A percentile compares a stretch with the other conserved stretches of the same genome.
phyloP scores from a whole-genome alignment of 345 rosid species.

The Combretum micranthum region DNA sequence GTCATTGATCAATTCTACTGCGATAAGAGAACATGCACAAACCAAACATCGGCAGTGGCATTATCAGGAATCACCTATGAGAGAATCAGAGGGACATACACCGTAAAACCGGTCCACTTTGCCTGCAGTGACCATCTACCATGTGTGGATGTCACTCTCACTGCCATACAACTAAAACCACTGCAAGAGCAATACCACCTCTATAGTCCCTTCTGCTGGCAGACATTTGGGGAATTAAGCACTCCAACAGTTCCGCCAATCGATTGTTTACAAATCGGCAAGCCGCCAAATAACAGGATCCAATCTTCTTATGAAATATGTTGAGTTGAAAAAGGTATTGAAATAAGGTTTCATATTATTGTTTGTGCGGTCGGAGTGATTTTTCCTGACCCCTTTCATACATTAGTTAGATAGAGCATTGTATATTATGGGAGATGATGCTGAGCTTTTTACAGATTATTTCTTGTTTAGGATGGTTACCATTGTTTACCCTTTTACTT shows the following conservation, averaged over 20 bases:
- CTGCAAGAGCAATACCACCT: conserved; percentile 61
- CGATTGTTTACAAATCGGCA: conserved; percentile 74
- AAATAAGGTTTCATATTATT: conserved; percentile 29
- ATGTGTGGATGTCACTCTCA: conserved; percentile 68
- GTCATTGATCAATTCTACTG: conserved; percentile 92
- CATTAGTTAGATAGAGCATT: conserved; percentile 24
- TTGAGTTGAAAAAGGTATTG: conserved; percentile 20
- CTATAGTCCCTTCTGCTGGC: conserved; percentile 91
- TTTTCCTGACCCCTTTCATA: conserved; percentile 50
- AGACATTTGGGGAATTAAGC: conserved; percentile 69
- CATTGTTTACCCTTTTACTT: conserved; percentile 1
- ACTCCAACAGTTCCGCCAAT: conserved; percentile 85
- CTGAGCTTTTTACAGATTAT: conserved; percentile 12
- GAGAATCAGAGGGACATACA: conserved; percentile 79
- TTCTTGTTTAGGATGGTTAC: conserved; percentile 16
- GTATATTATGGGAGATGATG: conserved; percentile 16
- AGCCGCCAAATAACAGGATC: conserved; percentile 65
- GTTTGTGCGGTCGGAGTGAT: conserved; percentile 46
- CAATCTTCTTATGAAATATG: conserved; percentile 59
- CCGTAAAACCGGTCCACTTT: conserved; percentile 80
- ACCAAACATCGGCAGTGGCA: conserved; percentile 79
- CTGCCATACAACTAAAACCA: conserved; percentile 65
- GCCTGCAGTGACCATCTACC: conserved; percentile 92
- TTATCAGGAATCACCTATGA: conserved; percentile 82
- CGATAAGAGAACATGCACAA: conserved; percentile 61